These are phyloP conservation scores for Rhynchosporium secalis DNA, from an alignment of 2,329 filamentous ascomycete species.

Conservation along the genomic window DNA sequence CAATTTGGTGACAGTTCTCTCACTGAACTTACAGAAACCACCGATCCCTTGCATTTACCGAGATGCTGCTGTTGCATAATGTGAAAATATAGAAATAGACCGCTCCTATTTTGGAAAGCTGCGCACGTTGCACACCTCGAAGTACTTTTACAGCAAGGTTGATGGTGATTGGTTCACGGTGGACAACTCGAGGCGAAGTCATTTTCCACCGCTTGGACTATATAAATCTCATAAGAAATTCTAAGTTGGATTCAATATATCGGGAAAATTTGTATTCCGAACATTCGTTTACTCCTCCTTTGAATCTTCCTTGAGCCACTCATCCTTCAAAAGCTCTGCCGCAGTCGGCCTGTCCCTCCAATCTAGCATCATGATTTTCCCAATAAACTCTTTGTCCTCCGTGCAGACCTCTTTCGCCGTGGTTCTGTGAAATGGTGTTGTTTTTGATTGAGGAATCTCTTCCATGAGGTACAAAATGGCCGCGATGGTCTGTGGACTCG, in stretches of 20 bases:
- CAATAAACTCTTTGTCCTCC: conserved; percentile 10
- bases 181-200: too few species aligned
- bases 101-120: too few species aligned
- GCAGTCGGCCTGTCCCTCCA: conserved; percentile 28
- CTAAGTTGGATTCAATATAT: background rate
- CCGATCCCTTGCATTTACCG: too few species aligned
- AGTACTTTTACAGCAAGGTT: too few species aligned
- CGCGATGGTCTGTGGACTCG: conserved; percentile 13
- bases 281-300: conserved; percentile 11
- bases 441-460: conserved; percentile 25
- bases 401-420: conserved; percentile 16
- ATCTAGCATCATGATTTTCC: conserved; percentile 29
- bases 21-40: too few species aligned
- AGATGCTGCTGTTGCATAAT: too few species aligned
- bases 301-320: conserved; percentile 27
- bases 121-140: too few species aligned
- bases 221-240: too few species aligned
- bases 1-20: too few species aligned
- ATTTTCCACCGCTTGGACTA: too few species aligned
- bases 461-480: conserved; percentile 20
- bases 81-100: too few species aligned
- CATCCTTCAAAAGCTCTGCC: conserved; percentile 24
- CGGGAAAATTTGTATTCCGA: background rate
- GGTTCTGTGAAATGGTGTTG: conserved; percentile 35
- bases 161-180: too few species aligned